Conservation (phyloP, 2,329 filamentous ascomycete genomes). For the Botrytis hyacinthi region DNA sequence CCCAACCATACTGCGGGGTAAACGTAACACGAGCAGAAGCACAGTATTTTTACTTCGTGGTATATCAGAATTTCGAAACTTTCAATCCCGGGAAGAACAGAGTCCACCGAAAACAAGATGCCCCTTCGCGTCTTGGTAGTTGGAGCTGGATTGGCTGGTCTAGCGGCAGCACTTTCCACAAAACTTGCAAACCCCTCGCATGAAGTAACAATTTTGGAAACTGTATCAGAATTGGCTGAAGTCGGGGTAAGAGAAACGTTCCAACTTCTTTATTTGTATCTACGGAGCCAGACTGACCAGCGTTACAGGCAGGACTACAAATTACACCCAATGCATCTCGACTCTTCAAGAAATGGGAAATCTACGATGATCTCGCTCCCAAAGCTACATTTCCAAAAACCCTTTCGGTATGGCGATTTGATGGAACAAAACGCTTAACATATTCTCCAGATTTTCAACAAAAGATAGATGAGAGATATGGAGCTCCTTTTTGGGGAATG, state of each 20-base stretch:
- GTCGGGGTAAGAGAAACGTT: conserved; percentile 35
- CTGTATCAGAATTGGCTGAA: conserved; percentile 43
- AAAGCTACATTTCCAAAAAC: conserved; percentile 44
- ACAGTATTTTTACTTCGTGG: no score
- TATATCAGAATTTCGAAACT: not conserved
- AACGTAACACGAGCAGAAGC: not conserved
- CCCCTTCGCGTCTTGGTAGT: conserved; percentile 42
- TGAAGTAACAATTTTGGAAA: conserved; percentile 45
- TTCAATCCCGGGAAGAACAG: not conserved
- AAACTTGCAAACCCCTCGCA: conserved; percentile 40
- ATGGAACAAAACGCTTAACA: conserved; percentile 42
- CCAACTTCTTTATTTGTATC: not conserved
- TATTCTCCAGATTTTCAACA: conserved; percentile 31
- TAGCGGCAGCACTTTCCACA: conserved; percentile 42
- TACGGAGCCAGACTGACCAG: not conserved
- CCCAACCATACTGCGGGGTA: not conserved
- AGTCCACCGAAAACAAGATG: conserved; percentile 14
- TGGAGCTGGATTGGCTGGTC: conserved; percentile 46
- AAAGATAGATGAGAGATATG: conserved; percentile 29
- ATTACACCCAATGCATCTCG: conserved; percentile 36
- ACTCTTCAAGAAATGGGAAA: conserved; percentile 36
- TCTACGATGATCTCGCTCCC: conserved; percentile 29
- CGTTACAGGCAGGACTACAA: conserved; percentile 34
- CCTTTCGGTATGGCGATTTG: conserved; percentile 53
- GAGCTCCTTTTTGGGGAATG: conserved; percentile 45